Percentiles rank a stretch among this genome's conserved stretches.
phyloP scores from a whole-genome alignment of 2,329 filamentous ascomycete genomes.

The Colletotrichum musae region DNA sequence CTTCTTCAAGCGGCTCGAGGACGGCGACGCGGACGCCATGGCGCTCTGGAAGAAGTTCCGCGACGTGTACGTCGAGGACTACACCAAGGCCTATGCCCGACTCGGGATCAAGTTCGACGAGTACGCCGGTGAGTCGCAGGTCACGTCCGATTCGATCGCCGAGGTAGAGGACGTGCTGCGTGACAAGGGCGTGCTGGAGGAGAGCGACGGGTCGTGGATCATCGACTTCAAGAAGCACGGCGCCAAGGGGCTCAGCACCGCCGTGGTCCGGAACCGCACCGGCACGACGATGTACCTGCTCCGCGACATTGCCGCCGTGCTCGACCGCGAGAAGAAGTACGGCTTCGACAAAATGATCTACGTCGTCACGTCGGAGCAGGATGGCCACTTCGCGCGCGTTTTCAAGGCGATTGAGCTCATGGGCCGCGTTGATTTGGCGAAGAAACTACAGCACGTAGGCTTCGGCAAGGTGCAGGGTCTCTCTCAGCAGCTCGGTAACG shows the following conservation, averaged over 20 bases:
- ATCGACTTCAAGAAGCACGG: slow-evolving; percentile 80
- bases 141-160: slow-evolving; percentile 64
- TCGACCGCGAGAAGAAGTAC: slow-evolving; percentile 71
- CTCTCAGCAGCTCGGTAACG: slow-evolving; percentile 60
- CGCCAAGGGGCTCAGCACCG: slow-evolving; percentile 77
- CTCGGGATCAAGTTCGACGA: slow-evolving; percentile 75
- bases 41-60: slow-evolving; percentile 72
- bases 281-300: slow-evolving; percentile 79
- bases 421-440: slow-evolving; percentile 50
- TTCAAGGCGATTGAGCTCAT: slow-evolving; percentile 54
- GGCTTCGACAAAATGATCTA: slow-evolving; percentile 57
- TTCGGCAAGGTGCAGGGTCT: slow-evolving; percentile 65
- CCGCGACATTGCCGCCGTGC: slow-evolving; percentile 76
- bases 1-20: slow-evolving; percentile 74
- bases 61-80: slow-evolving; percentile 71
- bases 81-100: slow-evolving; percentile 70
- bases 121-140: slow-evolving; percentile 78
- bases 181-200: slow-evolving; percentile 72
- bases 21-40: slow-evolving; percentile 69
- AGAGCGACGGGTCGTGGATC: slow-evolving; percentile 76
- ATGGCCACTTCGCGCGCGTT: slow-evolving; percentile 52
- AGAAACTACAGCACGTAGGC: slow-evolving; percentile 54
- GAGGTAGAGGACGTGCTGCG: slow-evolving; percentile 71
- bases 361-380: slow-evolving; percentile 54
- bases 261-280: slow-evolving; percentile 73